A percentile compares a stretch with the other conserved stretches of the same genome.
phyloP scores from a whole-genome alignment of 768 basidiomycete genomes.

The Boletellus ananas region DNA sequence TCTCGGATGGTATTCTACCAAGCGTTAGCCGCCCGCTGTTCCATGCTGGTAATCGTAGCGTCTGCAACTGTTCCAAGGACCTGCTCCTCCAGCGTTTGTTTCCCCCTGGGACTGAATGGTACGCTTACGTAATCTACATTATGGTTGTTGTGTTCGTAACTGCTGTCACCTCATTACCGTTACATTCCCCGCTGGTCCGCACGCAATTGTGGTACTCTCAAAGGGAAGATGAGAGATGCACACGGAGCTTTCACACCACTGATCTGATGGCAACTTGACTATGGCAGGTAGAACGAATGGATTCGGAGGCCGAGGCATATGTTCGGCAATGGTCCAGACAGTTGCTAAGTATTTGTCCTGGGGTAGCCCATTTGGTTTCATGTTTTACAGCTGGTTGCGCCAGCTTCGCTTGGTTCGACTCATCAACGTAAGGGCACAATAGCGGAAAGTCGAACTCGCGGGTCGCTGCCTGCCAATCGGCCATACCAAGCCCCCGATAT shows the following conservation, averaged over 20 bases:
- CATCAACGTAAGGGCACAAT: neutral
- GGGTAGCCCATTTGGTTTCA: neutral
- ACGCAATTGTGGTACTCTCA: too few species aligned
- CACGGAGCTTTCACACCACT: too few species aligned
- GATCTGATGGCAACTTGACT: too few species aligned
- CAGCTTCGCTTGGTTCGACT: neutral
- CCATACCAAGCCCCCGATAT: neutral
- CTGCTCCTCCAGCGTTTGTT: neutral
- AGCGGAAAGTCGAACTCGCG: neutral
- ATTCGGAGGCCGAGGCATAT: too few species aligned
- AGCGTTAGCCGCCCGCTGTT: too few species aligned
- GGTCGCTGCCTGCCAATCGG: neutral
- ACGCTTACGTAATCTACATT: too few species aligned
- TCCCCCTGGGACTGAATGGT: neutral
- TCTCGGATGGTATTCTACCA: too few species aligned
- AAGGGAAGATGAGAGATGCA: too few species aligned
- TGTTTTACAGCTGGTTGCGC: neutral
- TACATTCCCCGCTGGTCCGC: too few species aligned
- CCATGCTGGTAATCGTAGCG: too few species aligned
- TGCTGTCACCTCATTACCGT: neutral
- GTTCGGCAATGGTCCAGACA: neutral
- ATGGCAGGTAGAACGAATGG: too few species aligned
- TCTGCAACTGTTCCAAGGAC: neutral
- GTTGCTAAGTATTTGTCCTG: neutral
- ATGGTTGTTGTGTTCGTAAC: too few species aligned